These are phyloP conservation scores for Teunomyces gatunensis DNA, from an alignment of 805 yeast genomes.

Conservation along the genomic window DNA sequence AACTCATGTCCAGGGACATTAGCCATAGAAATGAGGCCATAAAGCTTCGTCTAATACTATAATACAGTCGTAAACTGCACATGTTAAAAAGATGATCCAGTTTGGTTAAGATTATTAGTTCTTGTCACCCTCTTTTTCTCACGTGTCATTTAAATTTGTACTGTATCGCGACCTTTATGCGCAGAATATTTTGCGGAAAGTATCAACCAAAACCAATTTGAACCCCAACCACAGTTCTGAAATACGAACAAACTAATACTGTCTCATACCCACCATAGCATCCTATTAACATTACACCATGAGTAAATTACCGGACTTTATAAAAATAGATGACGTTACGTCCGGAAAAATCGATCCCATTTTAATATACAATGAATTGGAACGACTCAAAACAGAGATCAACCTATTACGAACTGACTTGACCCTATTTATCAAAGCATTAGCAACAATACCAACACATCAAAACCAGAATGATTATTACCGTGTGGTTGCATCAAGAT, in stretches of 20 bases:
- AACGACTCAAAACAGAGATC: slow-evolving; percentile 41
- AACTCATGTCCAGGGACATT: no score
- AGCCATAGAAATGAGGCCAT: no score
- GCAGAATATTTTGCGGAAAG: background rate
- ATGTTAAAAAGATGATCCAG: no score
- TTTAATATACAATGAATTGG: slow-evolving; percentile 44
- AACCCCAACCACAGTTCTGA: background rate
- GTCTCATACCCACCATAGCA: background rate
- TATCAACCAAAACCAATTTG: background rate
- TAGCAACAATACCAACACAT: slow-evolving; percentile 32
- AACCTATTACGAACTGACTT: slow-evolving; percentile 41
- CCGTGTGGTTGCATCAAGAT: slow-evolving; percentile 32
- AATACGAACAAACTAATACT: background rate
- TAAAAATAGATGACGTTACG: slow-evolving; percentile 43
- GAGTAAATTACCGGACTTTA: slow-evolving; percentile 27
- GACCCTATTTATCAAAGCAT: slow-evolving; percentile 34
- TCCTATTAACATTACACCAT: background rate
- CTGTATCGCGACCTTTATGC: background rate
- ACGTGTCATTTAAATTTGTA: no score
- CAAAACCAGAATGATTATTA: slow-evolving; percentile 38
- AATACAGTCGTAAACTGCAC: no score
- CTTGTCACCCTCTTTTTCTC: no score
- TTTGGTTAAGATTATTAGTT: no score
- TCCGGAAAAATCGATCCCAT: slow-evolving; percentile 40
- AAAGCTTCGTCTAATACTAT: no score